Evolutionary conservation across 1,139 yeast species (phyloP).

Genomic region (Candida dubliniensis): DNA sequence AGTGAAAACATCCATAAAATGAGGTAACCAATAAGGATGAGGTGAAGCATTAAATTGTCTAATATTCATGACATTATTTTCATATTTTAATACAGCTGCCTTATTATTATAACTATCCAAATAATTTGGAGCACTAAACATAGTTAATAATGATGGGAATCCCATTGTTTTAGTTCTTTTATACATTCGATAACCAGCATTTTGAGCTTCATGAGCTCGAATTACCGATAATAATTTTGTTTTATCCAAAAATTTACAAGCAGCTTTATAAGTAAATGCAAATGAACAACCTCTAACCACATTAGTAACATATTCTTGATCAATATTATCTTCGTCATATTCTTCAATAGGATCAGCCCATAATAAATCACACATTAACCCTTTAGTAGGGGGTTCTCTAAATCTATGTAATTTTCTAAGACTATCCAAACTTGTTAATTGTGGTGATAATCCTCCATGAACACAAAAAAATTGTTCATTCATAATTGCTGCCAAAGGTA

Average conservation of each 20-base stretch:
- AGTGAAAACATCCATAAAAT: slow-evolving; percentile 95
- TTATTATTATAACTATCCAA: slow-evolving; percentile 91
- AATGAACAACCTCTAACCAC: slow-evolving; percentile 91
- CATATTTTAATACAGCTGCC: slow-evolving; percentile 93
- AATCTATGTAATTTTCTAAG: slow-evolving; percentile 72
- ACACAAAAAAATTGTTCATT: slow-evolving; percentile 94
- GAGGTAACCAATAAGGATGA: slow-evolving; percentile 97
- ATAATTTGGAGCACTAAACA: slow-evolving; percentile 96
- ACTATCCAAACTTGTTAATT: slow-evolving; percentile 69
- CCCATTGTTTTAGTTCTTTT: slow-evolving; percentile 82
- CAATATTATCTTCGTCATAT: slow-evolving; percentile 68
- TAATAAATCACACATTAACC: slow-evolving; percentile 89
- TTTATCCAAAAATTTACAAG: slow-evolving; percentile 75
- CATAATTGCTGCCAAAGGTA: slow-evolving; percentile 93
- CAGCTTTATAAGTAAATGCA: slow-evolving; percentile 83
- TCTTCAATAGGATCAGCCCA: slow-evolving; percentile 97
- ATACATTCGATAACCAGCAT: slow-evolving; percentile 95
- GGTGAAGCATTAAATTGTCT: slow-evolving; percentile 92
- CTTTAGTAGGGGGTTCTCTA: slow-evolving; percentile 91
- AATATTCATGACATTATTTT: slow-evolving; percentile 89
- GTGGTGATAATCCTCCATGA: slow-evolving; percentile 96
- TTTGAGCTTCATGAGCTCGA: slow-evolving; percentile 98
- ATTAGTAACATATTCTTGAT: slow-evolving; percentile 59
- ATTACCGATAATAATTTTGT: slow-evolving; percentile 81
- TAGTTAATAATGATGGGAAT: slow-evolving; percentile 89